These are phyloP conservation scores for Podospora fimiseda DNA, from an alignment of 495 filamentous ascomycete species.

Conservation along the genomic window DNA sequence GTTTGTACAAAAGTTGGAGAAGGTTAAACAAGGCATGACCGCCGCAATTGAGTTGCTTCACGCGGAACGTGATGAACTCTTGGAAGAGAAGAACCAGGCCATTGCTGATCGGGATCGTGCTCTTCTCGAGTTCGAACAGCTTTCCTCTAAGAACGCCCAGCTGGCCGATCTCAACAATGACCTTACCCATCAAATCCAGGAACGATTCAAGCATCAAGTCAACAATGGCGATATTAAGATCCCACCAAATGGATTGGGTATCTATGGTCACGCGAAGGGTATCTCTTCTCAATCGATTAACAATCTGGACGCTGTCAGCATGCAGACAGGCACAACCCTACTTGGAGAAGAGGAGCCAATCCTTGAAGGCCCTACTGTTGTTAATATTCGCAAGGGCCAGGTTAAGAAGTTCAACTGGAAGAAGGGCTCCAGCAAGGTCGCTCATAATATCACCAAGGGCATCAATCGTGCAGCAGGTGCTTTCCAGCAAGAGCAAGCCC, in stretches of 20 bases:
- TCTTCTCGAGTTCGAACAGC: slow-evolving; percentile 89
- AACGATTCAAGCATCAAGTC: slow-evolving; percentile 75
- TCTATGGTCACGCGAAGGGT: slow-evolving; percentile 71
- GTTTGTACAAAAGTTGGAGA: slow-evolving; percentile 79
- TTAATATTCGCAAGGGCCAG: slow-evolving; percentile 87
- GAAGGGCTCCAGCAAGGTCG: slow-evolving; percentile 86
- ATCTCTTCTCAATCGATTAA: slow-evolving; percentile 61
- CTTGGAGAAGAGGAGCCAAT: slow-evolving; percentile 61
- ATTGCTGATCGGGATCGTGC: slow-evolving; percentile 81
- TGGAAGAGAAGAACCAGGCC: slow-evolving; percentile 74
- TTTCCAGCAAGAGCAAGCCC: slow-evolving; percentile 42
- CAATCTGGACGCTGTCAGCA: slow-evolving; percentile 38
- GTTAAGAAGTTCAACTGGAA: slow-evolving; percentile 98
- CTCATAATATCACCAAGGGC: slow-evolving; percentile 89
- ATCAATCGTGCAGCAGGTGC: slow-evolving; percentile 72
- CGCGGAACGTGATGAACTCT: slow-evolving; percentile 69
- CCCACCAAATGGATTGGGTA: slow-evolving; percentile 73
- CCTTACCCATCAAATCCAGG: slow-evolving; percentile 88
- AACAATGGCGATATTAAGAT: slow-evolving; percentile 45
- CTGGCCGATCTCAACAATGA: slow-evolving; percentile 91
- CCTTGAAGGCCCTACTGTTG: slow-evolving; percentile 76
- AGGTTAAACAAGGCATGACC: slow-evolving; percentile 72
- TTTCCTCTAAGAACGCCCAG: slow-evolving; percentile 89
- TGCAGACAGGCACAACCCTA: slow-evolving; percentile 38
- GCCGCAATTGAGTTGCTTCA: slow-evolving; percentile 78